phyloP scores from a whole-genome alignment of 164 flowering plant species.

The Magnolia changhungtana region DNA sequence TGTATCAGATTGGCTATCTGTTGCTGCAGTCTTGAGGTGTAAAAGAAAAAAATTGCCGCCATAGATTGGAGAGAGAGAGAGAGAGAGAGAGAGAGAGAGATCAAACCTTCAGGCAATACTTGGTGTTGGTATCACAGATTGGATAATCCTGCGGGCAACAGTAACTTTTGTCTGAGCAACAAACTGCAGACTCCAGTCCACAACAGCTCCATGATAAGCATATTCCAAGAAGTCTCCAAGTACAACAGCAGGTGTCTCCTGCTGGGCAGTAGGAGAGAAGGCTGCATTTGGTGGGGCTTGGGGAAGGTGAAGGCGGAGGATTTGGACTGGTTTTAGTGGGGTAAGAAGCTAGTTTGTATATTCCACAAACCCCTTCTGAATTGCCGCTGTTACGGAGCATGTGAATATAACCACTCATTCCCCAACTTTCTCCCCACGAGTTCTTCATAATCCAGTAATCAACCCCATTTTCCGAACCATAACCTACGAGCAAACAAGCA shows the following conservation, averaged over 20 bases:
- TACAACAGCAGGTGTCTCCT: constrained; percentile 90
- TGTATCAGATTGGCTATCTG: neutral
- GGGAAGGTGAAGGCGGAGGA: constrained; percentile 81
- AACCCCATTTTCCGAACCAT: constrained; percentile 67
- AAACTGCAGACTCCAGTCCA: constrained; percentile 60
- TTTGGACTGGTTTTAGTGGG: constrained; percentile 78
- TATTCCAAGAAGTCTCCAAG: constrained; percentile 48
- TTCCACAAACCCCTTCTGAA: constrained; percentile 75
- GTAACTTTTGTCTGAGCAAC: constrained; percentile 64
- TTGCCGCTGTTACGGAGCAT: constrained; percentile 58
- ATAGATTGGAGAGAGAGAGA: neutral
- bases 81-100: neutral
- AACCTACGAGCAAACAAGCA: constrained; percentile 81
- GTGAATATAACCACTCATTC: constrained; percentile 75
- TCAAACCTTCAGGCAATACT: constrained; percentile 64
- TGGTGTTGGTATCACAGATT: constrained; percentile 54
- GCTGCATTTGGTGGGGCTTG: constrained; percentile 68
- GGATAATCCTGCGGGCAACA: constrained; percentile 94
- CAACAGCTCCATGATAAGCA: constrained; percentile 90
- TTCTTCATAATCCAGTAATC: constrained; percentile 93
- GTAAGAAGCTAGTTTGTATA: constrained; percentile 85
- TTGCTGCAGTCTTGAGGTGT: neutral
- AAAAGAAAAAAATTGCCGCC: neutral
- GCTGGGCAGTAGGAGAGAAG: constrained; percentile 46
- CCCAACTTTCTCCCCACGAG: constrained; percentile 88